Conservation (phyloP, 2,329 filamentous ascomycete genomes). For the Fusarium ramigenum region DNA sequence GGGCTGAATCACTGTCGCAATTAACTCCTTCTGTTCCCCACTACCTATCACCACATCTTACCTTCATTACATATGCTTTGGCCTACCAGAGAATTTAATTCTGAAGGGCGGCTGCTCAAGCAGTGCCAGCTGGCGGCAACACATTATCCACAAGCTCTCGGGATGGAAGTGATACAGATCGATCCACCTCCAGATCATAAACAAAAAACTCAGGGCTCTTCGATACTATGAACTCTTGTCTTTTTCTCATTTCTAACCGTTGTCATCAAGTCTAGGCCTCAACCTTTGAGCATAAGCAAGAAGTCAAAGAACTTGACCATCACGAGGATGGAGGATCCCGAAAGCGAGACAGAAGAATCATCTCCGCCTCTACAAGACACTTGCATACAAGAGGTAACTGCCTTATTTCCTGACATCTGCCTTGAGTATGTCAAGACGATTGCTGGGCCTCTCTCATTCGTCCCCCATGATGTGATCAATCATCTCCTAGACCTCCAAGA, state of each 20-base stretch:
- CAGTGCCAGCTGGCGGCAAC: neutral
- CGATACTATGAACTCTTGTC: neutral
- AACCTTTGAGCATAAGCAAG: neutral
- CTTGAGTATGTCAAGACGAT: conserved; percentile 48
- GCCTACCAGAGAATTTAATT: neutral
- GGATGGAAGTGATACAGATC: neutral
- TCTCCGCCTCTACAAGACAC: neutral
- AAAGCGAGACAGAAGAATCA: neutral
- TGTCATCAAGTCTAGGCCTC: neutral
- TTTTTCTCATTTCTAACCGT: conserved; percentile 12
- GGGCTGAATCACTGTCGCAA: neutral
- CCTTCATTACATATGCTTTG: neutral
- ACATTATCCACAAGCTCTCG: neutral
- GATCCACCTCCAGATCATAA: neutral
- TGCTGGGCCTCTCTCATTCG: conserved; percentile 40
- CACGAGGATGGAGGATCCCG: conserved; percentile 12
- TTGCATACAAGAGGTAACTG: conserved; percentile 27
- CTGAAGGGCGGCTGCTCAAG: neutral
- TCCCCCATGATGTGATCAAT: conserved; percentile 47
- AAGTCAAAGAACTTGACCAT: neutral
- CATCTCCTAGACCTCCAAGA: conserved; percentile 54
- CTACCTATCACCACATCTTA: neutral
- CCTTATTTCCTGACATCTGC: conserved; percentile 59
- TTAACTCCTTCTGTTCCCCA: neutral
- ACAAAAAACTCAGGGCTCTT: neutral